Evolutionary conservation across 164 flowering plant genomes (phyloP).

Genomic region (Dillenia turbinata): DNA sequence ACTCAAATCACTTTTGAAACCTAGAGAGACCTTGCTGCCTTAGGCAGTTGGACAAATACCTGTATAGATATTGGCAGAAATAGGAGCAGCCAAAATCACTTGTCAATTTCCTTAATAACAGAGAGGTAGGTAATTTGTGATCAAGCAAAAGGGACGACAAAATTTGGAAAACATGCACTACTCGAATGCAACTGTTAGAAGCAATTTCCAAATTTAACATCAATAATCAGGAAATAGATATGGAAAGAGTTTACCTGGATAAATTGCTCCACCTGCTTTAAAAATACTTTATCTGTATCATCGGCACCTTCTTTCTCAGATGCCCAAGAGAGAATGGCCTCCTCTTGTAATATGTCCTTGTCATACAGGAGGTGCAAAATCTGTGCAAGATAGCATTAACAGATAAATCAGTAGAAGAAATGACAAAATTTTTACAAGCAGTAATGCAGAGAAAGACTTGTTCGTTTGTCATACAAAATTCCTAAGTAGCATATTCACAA

Average conservation of each 20-base stretch:
- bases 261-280: constrained; percentile 64
- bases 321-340: constrained; percentile 84
- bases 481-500: too few relatives aligned
- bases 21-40: too few relatives aligned
- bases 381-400: constrained; percentile 25
- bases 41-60: background rate
- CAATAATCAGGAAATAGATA: background rate
- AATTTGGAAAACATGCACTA: background rate
- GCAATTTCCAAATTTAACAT: background rate
- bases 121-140: too few relatives aligned
- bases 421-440: background rate
- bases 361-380: constrained; percentile 69
- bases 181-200: background rate
- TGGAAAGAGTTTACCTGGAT: constrained; percentile 42
- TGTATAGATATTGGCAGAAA: background rate
- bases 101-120: too few relatives aligned
- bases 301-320: constrained; percentile 84
- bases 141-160: background rate
- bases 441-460: background rate
- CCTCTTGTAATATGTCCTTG: constrained; percentile 70
- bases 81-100: too few relatives aligned
- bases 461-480: background rate
- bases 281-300: constrained; percentile 71
- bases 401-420: background rate
- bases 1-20: too few relatives aligned